These are phyloP conservation scores for Aspergillus japonicus DNA, from an alignment of 2,329 filamentous ascomycete species.

Conservation along the genomic window DNA sequence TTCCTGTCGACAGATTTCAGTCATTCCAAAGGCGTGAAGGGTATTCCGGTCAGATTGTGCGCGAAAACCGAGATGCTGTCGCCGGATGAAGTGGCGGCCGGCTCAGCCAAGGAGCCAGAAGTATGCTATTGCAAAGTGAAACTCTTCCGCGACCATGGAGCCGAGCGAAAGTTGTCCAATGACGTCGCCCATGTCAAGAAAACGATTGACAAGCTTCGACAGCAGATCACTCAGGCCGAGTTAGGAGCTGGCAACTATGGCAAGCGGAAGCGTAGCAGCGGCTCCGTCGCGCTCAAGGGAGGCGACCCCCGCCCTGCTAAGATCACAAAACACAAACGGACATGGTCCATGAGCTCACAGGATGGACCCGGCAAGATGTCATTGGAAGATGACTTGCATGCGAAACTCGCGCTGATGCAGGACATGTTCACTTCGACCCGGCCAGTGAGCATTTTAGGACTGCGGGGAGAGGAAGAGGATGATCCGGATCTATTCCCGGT, in stretches of 20 bases:
- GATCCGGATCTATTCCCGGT: constrained; percentile 48
- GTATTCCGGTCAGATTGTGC: constrained; percentile 89
- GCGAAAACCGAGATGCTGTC: constrained; percentile 77
- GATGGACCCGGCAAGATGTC: constrained; percentile 43
- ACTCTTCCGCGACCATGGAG: constrained; percentile 92
- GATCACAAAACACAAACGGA: constrained; percentile 83
- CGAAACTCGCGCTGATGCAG: constrained; percentile 44
- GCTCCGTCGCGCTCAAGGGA: constrained; percentile 47
- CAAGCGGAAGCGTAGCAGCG: constrained; percentile 61
- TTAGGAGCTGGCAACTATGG: constrained; percentile 59
- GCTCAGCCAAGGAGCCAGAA: constrained; percentile 53
- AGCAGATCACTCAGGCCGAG: constrained; percentile 78
- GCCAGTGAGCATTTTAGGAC: constrained; percentile 42
- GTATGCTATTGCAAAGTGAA: constrained; percentile 97
- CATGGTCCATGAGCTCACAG: constrained; percentile 87
- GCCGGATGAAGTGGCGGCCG: constrained; percentile 49
- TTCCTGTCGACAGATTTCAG: constrained; percentile 98
- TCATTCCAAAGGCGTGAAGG: constrained; percentile 97
- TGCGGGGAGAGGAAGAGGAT: constrained; percentile 46
- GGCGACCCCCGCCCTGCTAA: constrained; percentile 69
- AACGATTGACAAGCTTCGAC: constrained; percentile 91
- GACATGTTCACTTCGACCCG: constrained; percentile 50
- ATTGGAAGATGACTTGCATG: constrained; percentile 46
- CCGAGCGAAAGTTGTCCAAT: constrained; percentile 91
- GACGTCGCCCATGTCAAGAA: constrained; percentile 95